Evolutionary conservation across 169 alveolate genomes (phyloP).

Genomic region (Plasmodium fragile): DNA sequence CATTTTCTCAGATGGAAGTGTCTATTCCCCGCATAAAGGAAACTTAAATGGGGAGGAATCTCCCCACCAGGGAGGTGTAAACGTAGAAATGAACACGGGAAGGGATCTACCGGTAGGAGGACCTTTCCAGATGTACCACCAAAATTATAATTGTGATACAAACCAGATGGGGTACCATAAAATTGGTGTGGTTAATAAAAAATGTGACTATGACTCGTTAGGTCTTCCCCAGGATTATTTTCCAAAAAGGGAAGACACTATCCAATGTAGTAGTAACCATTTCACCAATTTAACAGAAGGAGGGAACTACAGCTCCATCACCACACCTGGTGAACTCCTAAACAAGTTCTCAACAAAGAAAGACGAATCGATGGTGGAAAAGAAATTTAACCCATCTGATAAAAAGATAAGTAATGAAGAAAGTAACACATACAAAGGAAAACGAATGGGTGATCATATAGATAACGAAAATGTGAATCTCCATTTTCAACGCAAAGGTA

Average conservation of each 20-base stretch:
- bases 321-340: neutral
- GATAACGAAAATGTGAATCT: constrained; percentile 25
- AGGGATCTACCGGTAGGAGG: neutral
- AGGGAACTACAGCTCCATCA: neutral
- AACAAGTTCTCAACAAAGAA: neutral
- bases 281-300: neutral
- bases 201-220: neutral
- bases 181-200: neutral
- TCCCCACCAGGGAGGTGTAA: neutral
- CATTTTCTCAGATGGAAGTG: constrained; percentile 29
- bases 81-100: neutral
- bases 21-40: constrained; percentile 21
- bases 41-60: neutral
- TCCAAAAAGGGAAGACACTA: neutral
- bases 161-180: neutral
- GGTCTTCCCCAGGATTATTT: neutral
- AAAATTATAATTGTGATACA: neutral
- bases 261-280: neutral
- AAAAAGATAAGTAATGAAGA: constrained; percentile 10
- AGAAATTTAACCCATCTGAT: neutral
- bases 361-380: neutral
- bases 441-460: constrained; percentile 2
- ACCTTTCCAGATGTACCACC: neutral
- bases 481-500: neutral
- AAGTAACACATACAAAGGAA: neutral